Evolutionary conservation across 2,329 filamentous ascomycete genomes (phyloP).

Genomic region (Fusarium pseudocircinatum): DNA sequence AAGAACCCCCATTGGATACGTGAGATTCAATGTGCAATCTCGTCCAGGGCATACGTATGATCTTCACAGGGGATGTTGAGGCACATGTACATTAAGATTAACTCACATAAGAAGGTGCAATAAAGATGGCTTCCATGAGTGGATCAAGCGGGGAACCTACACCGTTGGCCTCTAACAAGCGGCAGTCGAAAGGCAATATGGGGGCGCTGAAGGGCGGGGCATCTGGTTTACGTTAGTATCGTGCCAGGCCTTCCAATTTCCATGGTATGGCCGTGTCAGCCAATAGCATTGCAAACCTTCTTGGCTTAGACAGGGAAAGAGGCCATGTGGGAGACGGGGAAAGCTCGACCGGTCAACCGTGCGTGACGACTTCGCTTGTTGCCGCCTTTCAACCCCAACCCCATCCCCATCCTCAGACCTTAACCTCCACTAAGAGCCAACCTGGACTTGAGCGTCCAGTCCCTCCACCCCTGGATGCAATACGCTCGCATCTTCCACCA

Average conservation of each 20-base stretch:
- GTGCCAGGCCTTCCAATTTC: neutral
- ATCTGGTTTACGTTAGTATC: neutral
- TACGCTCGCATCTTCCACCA: slow-evolving; percentile 39
- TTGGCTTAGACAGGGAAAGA: slow-evolving; percentile 15
- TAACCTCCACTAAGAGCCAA: slow-evolving; percentile 17
- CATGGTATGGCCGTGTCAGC: neutral
- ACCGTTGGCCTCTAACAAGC: slow-evolving; percentile 18
- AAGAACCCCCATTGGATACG: neutral
- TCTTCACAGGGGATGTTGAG: slow-evolving; percentile 2
- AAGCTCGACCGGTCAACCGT: slow-evolving; percentile 40
- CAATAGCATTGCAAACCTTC: slow-evolving; percentile 12
- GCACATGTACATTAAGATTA: neutral
- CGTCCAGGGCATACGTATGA: neutral
- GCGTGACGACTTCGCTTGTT: slow-evolving; percentile 41
- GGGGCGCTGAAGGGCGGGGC: slow-evolving; percentile 32
- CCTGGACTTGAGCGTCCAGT: slow-evolving; percentile 6
- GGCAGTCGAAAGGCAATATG: slow-evolving; percentile 12
- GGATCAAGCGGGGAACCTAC: slow-evolving; percentile 8
- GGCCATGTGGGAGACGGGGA: slow-evolving; percentile 20
- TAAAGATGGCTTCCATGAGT: slow-evolving; percentile 1
- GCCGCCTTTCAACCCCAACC: slow-evolving; percentile 30
- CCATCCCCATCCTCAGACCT: slow-evolving; percentile 11
- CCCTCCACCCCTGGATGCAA: neutral
- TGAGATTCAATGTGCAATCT: neutral
- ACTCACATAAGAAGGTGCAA: slow-evolving; percentile 5